Percentiles rank a stretch among this genome's conserved stretches.
These are phyloP conservation scores for Salix exigua DNA, from an alignment of 345 rosid species.

Conservation along the genomic window DNA sequence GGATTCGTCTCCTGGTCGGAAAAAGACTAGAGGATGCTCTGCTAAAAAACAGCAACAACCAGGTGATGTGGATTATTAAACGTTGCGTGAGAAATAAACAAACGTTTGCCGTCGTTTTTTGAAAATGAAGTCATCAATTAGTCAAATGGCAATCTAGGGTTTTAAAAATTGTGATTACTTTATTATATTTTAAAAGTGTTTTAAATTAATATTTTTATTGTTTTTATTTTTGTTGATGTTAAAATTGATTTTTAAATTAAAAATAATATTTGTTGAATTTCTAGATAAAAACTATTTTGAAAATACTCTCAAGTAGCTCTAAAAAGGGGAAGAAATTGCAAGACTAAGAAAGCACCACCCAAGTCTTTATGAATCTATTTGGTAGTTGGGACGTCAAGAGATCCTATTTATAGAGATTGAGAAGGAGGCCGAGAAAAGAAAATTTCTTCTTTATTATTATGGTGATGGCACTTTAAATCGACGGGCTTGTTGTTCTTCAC, in stretches of 20 bases:
- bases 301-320: too few relatives aligned
- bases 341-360: background rate
- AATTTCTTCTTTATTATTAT: background rate
- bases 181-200: too few relatives aligned
- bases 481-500: background rate
- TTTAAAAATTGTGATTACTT: background rate
- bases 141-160: background rate
- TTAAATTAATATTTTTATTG: too few relatives aligned
- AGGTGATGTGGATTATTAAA: background rate
- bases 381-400: background rate
- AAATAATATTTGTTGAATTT: too few relatives aligned
- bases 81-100: background rate
- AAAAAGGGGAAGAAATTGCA: background rate
- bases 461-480: slow-evolving; percentile 1
- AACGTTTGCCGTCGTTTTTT: background rate
- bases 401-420: background rate
- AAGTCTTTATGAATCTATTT: background rate
- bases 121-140: background rate
- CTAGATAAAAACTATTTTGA: too few relatives aligned
- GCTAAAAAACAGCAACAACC: too few relatives aligned
- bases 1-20: too few relatives aligned
- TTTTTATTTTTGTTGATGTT: too few relatives aligned
- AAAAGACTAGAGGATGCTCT: too few relatives aligned
- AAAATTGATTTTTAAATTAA: too few relatives aligned
- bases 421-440: background rate